Evolutionary conservation across 805 yeast species (phyloP).

Genomic region (Myxozyma sirexii): DNA sequence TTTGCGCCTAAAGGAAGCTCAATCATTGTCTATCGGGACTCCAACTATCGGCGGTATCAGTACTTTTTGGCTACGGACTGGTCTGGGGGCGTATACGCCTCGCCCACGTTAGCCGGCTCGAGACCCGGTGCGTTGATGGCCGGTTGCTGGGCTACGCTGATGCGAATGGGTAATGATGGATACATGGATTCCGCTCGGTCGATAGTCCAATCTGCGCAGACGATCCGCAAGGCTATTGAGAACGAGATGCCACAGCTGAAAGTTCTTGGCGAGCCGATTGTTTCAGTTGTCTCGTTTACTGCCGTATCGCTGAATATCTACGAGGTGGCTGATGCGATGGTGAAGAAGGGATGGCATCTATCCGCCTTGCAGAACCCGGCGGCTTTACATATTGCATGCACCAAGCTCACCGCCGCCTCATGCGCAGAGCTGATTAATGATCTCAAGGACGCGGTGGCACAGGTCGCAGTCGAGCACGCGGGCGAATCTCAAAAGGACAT

Average conservation of each 20-base stretch:
- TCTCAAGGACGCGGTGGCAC: constrained; percentile 12
- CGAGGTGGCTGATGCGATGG: constrained; percentile 71
- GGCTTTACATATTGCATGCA: constrained; percentile 88
- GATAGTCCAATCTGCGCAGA: constrained; percentile 67
- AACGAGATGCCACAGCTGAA: constrained; percentile 58
- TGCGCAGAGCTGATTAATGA: constrained; percentile 62
- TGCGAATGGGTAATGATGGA: constrained; percentile 82
- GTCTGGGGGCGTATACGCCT: constrained; percentile 95
- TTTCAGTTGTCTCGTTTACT: constrained; percentile 79
- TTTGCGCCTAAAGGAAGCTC: constrained; percentile 98
- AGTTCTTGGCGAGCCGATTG: constrained; percentile 82
- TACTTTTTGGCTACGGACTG: constrained; percentile 82
- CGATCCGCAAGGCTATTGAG: constrained; percentile 52
- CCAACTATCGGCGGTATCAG: constrained; percentile 72
- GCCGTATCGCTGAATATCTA: constrained; percentile 68
- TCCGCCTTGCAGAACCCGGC: constrained; percentile 85
- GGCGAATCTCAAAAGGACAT: constrained; percentile 6
- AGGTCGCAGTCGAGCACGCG: not conserved
- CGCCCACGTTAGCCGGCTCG: constrained; percentile 95
- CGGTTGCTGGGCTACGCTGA: constrained; percentile 97
- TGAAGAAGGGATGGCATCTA: constrained; percentile 80
- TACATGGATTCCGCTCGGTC: constrained; percentile 66
- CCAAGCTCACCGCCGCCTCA: constrained; percentile 61
- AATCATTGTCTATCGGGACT: constrained; percentile 80
- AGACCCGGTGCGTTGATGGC: constrained; percentile 96